Evolutionary conservation across 495 filamentous ascomycete genomes (phyloP).

Genomic region (Podospora pseudocomata): DNA sequence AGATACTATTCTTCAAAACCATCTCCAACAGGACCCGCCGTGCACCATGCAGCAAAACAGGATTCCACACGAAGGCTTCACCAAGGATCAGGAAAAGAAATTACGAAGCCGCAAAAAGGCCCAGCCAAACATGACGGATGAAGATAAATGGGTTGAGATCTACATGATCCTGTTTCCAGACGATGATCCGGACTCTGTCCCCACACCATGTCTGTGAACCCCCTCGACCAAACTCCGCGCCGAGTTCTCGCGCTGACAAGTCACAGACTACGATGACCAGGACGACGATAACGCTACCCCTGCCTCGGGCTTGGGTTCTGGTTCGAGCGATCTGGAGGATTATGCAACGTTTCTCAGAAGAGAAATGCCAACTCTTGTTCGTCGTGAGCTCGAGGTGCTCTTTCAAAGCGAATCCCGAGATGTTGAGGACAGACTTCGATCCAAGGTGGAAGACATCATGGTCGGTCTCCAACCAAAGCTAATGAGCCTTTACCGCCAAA

Average conservation of each 20-base stretch:
- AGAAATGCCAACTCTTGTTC: slow-evolving; percentile 33
- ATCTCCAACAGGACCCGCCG: slow-evolving; percentile 30
- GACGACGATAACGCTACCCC: slow-evolving; percentile 24
- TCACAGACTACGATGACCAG: slow-evolving; percentile 28
- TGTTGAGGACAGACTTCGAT: slow-evolving; percentile 25
- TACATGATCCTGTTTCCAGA: slow-evolving; percentile 43
- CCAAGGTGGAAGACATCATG: slow-evolving; percentile 27
- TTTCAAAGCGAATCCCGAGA: slow-evolving; percentile 25
- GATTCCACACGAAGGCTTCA: slow-evolving; percentile 25
- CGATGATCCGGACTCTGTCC: slow-evolving; percentile 34
- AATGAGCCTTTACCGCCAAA: slow-evolving; percentile 27
- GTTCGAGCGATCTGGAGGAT: slow-evolving; percentile 24
- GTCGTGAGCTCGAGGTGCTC: slow-evolving; percentile 28
- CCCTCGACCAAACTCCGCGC: not conserved
- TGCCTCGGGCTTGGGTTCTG: slow-evolving; percentile 8
- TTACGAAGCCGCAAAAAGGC: slow-evolving; percentile 40
- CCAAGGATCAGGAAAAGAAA: slow-evolving; percentile 33
- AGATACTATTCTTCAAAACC: slow-evolving; percentile 19
- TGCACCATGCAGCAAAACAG: slow-evolving; percentile 20
- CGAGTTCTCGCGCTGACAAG: slow-evolving; percentile 11
- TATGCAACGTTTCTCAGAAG: slow-evolving; percentile 28
- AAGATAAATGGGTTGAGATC: slow-evolving; percentile 45
- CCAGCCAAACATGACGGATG: slow-evolving; percentile 39
- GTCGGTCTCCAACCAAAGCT: slow-evolving; percentile 26
- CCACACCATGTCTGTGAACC: slow-evolving; percentile 36